These are phyloP conservation scores for Platismatia glauca DNA, from an alignment of 495 filamentous ascomycete genomes.

Conservation along the genomic window DNA sequence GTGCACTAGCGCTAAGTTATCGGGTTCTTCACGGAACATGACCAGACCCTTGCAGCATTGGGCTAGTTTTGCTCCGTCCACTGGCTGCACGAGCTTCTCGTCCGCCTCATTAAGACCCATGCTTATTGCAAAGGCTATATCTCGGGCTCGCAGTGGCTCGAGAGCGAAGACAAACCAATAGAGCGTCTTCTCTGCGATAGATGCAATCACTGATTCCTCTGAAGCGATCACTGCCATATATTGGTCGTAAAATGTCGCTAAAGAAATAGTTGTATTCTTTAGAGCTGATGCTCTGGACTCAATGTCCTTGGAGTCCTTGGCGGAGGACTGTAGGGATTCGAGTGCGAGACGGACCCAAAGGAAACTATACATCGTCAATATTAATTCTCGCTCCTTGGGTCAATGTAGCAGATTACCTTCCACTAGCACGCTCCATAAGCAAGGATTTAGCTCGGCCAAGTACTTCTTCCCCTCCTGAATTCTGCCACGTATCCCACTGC, in stretches of 20 bases:
- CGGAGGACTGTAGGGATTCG: background rate
- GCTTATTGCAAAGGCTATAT: slow-evolving; percentile 8
- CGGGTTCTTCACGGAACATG: background rate
- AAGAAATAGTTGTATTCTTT: background rate
- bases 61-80: background rate
- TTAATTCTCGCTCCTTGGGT: background rate
- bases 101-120: slow-evolving; percentile 2
- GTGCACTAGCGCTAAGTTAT: background rate
- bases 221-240: slow-evolving; percentile 1
- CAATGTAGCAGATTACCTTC: background rate
- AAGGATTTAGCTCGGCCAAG: background rate
- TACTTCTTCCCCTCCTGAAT: background rate
- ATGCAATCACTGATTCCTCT: background rate
- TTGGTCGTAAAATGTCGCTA: background rate
- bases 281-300: too few relatives aligned
- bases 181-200: slow-evolving; percentile 4
- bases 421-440: slow-evolving; percentile 6
- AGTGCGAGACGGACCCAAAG: slow-evolving; percentile 5
- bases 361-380: background rate
- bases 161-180: slow-evolving; percentile 7
- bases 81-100: background rate
- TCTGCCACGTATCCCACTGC: slow-evolving; percentile 4
- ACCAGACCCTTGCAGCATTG: slow-evolving; percentile 5
- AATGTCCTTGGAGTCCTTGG: background rate
- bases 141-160: slow-evolving; percentile 1